Evolutionary conservation across 2,329 filamentous ascomycete genomes (phyloP).

Genomic region (Aspergillus intermedius): DNA sequence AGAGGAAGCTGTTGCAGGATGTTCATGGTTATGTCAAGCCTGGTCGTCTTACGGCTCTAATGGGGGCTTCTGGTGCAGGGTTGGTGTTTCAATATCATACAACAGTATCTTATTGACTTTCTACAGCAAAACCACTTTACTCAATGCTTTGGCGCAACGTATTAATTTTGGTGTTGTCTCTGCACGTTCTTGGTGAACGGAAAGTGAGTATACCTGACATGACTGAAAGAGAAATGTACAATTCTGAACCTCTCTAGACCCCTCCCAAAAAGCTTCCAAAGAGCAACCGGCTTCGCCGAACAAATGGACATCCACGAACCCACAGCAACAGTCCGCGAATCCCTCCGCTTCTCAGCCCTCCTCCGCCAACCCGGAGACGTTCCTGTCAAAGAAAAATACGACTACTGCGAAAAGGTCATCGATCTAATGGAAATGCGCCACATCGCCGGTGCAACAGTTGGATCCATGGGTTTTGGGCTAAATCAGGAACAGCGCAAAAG

Average conservation of each 20-base stretch:
- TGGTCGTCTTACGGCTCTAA: conserved; percentile 69
- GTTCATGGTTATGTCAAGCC: conserved; percentile 69
- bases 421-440: conserved; percentile 62
- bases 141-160: conserved; percentile 42
- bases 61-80: conserved; percentile 65
- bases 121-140: conserved; percentile 43
- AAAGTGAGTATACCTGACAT: conserved; percentile 21
- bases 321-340: conserved; percentile 60
- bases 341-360: conserved; percentile 59
- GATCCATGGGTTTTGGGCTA: conserved; percentile 52
- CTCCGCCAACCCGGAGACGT: conserved; percentile 56
- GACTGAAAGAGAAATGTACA: no score
- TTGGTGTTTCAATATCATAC: conserved; percentile 11
- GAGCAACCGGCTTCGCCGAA: conserved; percentile 51
- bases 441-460: conserved; percentile 60
- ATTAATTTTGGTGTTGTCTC: conserved; percentile 40
- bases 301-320: conserved; percentile 64
- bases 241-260: conserved; percentile 21
- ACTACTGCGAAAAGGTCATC: conserved; percentile 63
- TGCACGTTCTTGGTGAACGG: conserved; percentile 42
- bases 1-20: conserved; percentile 49
- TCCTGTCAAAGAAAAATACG: conserved; percentile 56
- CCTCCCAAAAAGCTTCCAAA: conserved; percentile 45
- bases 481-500: conserved; percentile 62
- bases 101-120: not conserved